phyloP scores from a whole-genome alignment of 169 alveolate genomes.

The Plasmodium gonderi region DNA sequence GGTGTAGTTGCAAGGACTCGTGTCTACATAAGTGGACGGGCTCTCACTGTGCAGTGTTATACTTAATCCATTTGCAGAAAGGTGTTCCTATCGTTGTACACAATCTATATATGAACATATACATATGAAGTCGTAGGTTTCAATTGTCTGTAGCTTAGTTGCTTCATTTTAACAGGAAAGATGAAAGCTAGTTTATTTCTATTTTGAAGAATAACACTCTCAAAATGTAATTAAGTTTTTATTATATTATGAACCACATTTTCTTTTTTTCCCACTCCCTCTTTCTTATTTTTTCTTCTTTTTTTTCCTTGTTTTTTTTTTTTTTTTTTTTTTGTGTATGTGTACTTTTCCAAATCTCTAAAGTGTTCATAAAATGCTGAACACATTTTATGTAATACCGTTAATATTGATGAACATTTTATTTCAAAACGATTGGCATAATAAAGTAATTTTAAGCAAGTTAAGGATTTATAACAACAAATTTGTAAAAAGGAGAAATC shows the following conservation, averaged over 20 bases:
- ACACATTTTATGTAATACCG: constrained; percentile 22
- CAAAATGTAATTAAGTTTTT: constrained; percentile 15
- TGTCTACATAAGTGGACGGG: background rate
- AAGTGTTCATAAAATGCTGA: constrained; percentile 27
- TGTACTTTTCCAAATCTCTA: background rate
- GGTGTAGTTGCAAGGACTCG: background rate
- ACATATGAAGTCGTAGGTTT: background rate
- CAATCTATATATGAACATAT: background rate
- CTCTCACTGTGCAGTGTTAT: constrained; percentile 1
- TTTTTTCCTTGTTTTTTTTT: background rate
- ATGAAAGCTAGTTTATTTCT: background rate
- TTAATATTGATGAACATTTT: constrained; percentile 26
- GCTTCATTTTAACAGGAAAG: background rate
- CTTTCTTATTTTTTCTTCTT: background rate
- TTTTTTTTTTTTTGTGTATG: background rate
- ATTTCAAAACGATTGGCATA: constrained; percentile 12
- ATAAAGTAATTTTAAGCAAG: background rate
- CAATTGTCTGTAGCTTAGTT: background rate
- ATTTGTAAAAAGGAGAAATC: background rate
- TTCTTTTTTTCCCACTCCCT: background rate
- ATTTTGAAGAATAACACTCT: background rate
- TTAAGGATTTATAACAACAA: constrained; percentile 5
- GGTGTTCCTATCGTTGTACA: background rate
- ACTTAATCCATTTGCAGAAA: background rate
- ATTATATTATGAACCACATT: background rate